A percentile compares a stretch with the other conserved stretches of the same genome.
These are phyloP conservation scores for Diplodia sapinea DNA, from an alignment of 2,329 filamentous ascomycete genomes.

Conservation along the genomic window DNA sequence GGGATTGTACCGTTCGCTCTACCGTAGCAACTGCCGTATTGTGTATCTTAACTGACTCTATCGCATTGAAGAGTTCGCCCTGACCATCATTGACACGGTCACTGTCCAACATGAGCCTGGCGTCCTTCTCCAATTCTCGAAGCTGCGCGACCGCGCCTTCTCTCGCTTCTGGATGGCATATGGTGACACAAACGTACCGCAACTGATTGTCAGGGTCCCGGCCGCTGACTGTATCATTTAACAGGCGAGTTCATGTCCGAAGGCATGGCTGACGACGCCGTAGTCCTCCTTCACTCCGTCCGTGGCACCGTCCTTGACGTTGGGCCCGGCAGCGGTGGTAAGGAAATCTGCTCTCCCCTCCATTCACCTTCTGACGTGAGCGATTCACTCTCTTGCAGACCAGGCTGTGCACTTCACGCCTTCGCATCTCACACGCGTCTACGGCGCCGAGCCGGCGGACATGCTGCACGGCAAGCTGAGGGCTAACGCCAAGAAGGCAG, in stretches of 20 bases:
- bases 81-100: slow-evolving; percentile 43
- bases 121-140: slow-evolving; percentile 40
- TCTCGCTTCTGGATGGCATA: slow-evolving; percentile 46
- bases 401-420: slow-evolving; percentile 55
- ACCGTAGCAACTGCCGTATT: background rate
- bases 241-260: slow-evolving; percentile 44
- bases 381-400: slow-evolving; percentile 35
- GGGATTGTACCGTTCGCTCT: slow-evolving; percentile 39
- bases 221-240: slow-evolving; percentile 39
- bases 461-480: slow-evolving; percentile 55
- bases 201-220: slow-evolving; percentile 43
- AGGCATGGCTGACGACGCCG: slow-evolving; percentile 44
- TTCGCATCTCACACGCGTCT: slow-evolving; percentile 54
- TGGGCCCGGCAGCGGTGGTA: slow-evolving; percentile 56
- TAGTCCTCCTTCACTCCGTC: slow-evolving; percentile 39
- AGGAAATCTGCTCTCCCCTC: background rate
- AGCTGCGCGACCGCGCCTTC: slow-evolving; percentile 43
- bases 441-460: slow-evolving; percentile 60
- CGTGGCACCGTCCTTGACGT: slow-evolving; percentile 48
- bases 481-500: slow-evolving; percentile 48
- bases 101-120: slow-evolving; percentile 40
- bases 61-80: slow-evolving; percentile 41
- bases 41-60: slow-evolving; percentile 3
- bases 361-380: background rate
- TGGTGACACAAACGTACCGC: slow-evolving; percentile 34